A percentile compares a stretch with the other conserved stretches of the same genome.
phyloP scores from a whole-genome alignment of 2,329 filamentous ascomycete genomes.

The Trichoderma citrinoviride region DNA sequence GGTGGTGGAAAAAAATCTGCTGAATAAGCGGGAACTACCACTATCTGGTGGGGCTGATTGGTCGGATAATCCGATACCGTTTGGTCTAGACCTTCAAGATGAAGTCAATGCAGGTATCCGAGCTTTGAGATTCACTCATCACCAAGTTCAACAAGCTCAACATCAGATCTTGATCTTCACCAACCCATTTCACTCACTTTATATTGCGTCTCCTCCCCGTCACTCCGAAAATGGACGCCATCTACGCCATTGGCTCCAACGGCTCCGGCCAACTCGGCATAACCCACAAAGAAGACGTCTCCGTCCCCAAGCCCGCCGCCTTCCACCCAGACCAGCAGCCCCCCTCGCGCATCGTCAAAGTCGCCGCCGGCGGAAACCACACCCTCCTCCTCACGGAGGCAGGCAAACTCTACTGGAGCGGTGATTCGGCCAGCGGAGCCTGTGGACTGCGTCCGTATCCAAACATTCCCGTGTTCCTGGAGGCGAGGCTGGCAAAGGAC shows the following conservation, averaged over 20 bases:
- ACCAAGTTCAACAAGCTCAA: neutral
- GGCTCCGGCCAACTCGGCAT: constrained; percentile 73
- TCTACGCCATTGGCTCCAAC: constrained; percentile 74
- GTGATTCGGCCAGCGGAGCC: constrained; percentile 55
- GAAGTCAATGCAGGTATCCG: constrained; percentile 11
- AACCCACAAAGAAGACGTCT: constrained; percentile 68
- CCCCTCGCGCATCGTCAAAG: constrained; percentile 37
- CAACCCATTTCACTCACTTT: neutral
- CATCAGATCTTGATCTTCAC: neutral
- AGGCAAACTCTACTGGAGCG: constrained; percentile 63
- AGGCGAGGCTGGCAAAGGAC: constrained; percentile 37
- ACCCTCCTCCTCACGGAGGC: constrained; percentile 66
- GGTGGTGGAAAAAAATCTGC: constrained; percentile 1
- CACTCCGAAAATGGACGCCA: constrained; percentile 45
- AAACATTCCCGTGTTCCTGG: constrained; percentile 40
- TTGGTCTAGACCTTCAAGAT: neutral
- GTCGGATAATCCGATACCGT: constrained; percentile 4
- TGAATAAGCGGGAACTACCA: neutral
- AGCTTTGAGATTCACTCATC: neutral
- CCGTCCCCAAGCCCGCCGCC: constrained; percentile 60
- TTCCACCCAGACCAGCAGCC: constrained; percentile 46
- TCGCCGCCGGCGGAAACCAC: constrained; percentile 78
- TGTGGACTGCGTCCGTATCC: constrained; percentile 46
- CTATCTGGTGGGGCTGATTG: constrained; percentile 1
- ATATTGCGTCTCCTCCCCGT: neutral